These are phyloP conservation scores for Geranium brycei DNA, from an alignment of 345 rosid species.

Conservation along the genomic window DNA sequence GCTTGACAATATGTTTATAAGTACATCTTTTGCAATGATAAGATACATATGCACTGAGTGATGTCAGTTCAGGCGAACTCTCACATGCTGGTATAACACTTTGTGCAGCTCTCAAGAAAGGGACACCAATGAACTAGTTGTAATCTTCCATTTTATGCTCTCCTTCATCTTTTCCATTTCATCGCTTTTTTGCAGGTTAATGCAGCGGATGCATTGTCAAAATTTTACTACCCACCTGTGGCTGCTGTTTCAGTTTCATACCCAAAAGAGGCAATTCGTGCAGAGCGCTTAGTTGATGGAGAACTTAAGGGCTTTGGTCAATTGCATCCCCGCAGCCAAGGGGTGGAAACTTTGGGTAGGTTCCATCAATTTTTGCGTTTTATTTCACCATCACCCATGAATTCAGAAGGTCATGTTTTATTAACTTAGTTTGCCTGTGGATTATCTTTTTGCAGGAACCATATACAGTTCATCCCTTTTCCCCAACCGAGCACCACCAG, in stretches of 20 bases:
- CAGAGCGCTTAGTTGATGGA: conserved; percentile 63
- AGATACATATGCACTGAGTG: no score
- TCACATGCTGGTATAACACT: no score
- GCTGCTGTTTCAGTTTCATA: conserved; percentile 88
- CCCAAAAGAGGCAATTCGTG: conserved; percentile 73
- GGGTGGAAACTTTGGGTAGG: conserved; percentile 90
- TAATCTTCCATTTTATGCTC: not conserved
- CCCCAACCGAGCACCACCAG: conserved; percentile 75
- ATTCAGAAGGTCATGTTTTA: no score
- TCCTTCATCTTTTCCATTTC: not conserved
- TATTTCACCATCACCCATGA: not conserved
- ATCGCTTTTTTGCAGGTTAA: conserved; percentile 30
- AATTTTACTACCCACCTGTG: conserved; percentile 88
- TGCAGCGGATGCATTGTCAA: conserved; percentile 67
- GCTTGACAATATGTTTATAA: no score
- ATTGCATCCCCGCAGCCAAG: conserved; percentile 95
- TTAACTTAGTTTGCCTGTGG: no score
- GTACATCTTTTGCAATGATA: no score
- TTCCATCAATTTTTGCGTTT: not conserved
- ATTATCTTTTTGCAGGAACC: conserved; percentile 39
- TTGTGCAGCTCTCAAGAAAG: no score
- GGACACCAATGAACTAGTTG: no score
- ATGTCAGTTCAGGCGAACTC: no score
- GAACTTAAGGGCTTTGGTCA: conserved; percentile 96
- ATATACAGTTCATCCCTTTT: conserved; percentile 91